phyloP scores from a whole-genome alignment of 345 rosid genomes.

The Arabidopsis suecica region DNA sequence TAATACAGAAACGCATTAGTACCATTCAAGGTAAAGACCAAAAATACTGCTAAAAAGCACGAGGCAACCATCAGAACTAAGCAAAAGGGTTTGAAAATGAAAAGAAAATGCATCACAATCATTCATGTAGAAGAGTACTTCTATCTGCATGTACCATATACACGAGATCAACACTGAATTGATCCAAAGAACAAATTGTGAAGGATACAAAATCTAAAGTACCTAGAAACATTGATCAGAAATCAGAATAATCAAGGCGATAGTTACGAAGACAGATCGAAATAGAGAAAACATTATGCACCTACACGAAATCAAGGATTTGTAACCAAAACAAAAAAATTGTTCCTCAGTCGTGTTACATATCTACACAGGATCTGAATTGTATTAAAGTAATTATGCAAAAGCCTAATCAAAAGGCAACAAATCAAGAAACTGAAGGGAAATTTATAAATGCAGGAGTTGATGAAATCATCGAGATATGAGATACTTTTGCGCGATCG shows the following conservation, averaged over 20 bases:
- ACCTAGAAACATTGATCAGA: neutral
- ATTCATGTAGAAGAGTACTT: neutral
- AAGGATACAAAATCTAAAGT: constrained; percentile 5
- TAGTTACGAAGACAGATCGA: neutral
- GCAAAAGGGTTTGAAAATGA: neutral
- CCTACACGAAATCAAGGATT: constrained; percentile 4
- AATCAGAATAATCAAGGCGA: constrained; percentile 9
- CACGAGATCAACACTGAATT: constrained; percentile 5
- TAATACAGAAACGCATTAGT: constrained; percentile 11
- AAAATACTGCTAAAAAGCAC: neutral
- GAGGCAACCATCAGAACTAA: constrained; percentile 14
- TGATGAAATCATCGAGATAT: neutral
- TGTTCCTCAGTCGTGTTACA: neutral
- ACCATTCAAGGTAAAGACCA: neutral
- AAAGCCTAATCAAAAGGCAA: constrained; percentile 7
- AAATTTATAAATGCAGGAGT: neutral
- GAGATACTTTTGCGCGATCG: neutral
- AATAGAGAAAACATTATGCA: neutral
- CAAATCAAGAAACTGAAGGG: neutral
- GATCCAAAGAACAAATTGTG: constrained; percentile 6
- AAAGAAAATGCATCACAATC: constrained; percentile 3
- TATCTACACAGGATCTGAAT: constrained; percentile 1
- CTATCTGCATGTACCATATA: neutral
- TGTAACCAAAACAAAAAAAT: neutral
- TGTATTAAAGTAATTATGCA: neutral